Evolutionary conservation across 441 rosid species (phyloP).

Genomic region (Gossypium aridum): DNA sequence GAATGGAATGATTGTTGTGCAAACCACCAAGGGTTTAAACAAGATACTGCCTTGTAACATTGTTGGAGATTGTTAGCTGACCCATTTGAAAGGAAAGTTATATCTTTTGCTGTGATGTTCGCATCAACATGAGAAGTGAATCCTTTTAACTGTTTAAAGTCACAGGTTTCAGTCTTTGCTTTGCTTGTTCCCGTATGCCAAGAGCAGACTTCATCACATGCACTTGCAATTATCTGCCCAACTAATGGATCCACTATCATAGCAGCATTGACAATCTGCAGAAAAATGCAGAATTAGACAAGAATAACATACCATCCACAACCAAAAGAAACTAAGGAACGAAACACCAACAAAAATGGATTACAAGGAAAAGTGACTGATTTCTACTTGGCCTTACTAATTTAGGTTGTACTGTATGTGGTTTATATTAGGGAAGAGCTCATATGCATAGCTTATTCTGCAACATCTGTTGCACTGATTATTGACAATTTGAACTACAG

Average conservation of each 20-base stretch:
- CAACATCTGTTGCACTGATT: neutral
- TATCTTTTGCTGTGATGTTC: slow-evolving; percentile 13
- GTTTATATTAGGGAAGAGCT: neutral
- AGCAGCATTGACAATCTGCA: slow-evolving; percentile 76
- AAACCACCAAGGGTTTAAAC: slow-evolving; percentile 77
- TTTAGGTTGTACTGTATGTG: neutral
- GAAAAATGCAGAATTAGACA: neutral
- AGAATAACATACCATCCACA: neutral
- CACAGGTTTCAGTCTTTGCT: slow-evolving; percentile 11
- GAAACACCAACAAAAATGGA: neutral
- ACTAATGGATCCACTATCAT: slow-evolving; percentile 68
- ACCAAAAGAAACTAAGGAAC: neutral
- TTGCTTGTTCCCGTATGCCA: slow-evolving; percentile 15
- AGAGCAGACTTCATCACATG: slow-evolving; percentile 48
- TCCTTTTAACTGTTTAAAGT: slow-evolving; percentile 14
- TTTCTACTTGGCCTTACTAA: neutral
- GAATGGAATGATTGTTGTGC: slow-evolving; percentile 24
- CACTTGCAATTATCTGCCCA: slow-evolving; percentile 51
- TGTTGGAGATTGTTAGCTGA: slow-evolving; percentile 17
- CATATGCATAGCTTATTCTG: neutral
- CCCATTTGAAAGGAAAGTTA: slow-evolving; percentile 21
- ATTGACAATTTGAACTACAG: neutral
- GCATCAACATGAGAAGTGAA: slow-evolving; percentile 8
- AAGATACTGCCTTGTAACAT: slow-evolving; percentile 33
- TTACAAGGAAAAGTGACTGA: neutral